Evolutionary conservation across 768 basidiomycete species (phyloP), one percentile per base, ranked within the genome.

Genomic region (Mrakia hoshinonis): DNA sequence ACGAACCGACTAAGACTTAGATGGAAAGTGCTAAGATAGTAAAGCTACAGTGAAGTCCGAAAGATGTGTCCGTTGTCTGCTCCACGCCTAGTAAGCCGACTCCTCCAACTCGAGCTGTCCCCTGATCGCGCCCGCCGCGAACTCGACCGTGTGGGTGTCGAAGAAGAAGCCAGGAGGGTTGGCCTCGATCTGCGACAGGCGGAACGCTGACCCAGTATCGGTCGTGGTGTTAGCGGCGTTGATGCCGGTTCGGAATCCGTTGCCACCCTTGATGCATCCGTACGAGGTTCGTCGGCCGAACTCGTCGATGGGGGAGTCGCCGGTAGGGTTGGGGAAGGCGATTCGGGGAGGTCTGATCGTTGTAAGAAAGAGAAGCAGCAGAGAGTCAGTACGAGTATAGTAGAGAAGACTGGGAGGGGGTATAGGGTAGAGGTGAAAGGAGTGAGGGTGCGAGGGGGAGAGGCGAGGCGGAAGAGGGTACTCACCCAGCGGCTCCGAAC

Each of bases 271-370:
- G 7, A 76, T 43, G 74, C 79, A 80, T 9, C 79, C 79, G 73
- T 75, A 70, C 0, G 75, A 76, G 4, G 69, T 73, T n/a, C 79
- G 72, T 54, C 75, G 74, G 13, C 76, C 76, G 72, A 73, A 77
- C 66, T 77, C 75, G 66, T 78, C 77, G 61, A 77, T 34, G 60
- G 73, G 70, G 1, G 72, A 74, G 31, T 52, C 61, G 43, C 52
- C 54, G 20, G 74, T 75, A 4, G 79, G 79, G 74, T 80, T 80
- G 43, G 76, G 76, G 77, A 80, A 79, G 15, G 78, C 78, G 70
- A 80, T 70, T 22, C 79, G 73, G 34, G 79, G 79, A 36, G 79
- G 79, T 20, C 43, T 43, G 43, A 43, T 7, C 7, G 43, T n/a
- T n/a, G 43, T 43, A 43, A 15, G 15, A 43, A 43, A 43, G 7